Evolutionary conservation across 164 flowering plant species (phyloP), one percentile per base, ranked within the genome.

Genomic region (Liquidambar formosana): DNA sequence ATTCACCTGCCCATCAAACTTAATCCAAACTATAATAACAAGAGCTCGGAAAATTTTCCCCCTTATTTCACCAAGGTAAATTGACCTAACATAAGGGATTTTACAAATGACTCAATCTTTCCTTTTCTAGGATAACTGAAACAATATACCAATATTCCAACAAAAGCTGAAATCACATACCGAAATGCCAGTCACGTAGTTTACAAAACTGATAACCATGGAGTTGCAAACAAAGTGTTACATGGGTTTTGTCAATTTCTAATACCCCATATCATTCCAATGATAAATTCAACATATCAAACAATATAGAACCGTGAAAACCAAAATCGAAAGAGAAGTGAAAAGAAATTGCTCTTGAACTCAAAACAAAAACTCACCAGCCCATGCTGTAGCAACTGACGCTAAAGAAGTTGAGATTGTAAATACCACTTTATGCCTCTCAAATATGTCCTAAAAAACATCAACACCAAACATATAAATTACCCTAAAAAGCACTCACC

Each of bases 361-460:
- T 41, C 13, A n/a, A 70, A 47, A 1, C 33, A 57, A 52, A 18
- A 61, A 72, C 88, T 77, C 69, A 91, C 99, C 99, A 52, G 62
- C 58, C 93, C 93, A 86, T 14, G 90, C 88, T 5, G 92, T 88
- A 5, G 81, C 91, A 71, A 91, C 83, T 12, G 98, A 92, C 23
- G 94, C 97, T 16, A 92, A 47, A 25, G 98, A 94, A 65, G 97
- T 94, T 10, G 85, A 77, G 57, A 94, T 44, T 12, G 98, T 92
- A 71, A 94, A 90, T 13, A 92, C 92, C 75, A 92, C 97, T 75
- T 71, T 87, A 72, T 94, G 97, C 75, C 87, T 81, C 86, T 94
- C 97, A 78, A 95, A 95, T 52, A 78, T 77, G 64, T 93, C 96
- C 97, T 94, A 59, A 59, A 73, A 57, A 63, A 75, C 67, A 62